phyloP scores from a whole-genome alignment of 441 rosid species.

The Populus hybrid region DNA sequence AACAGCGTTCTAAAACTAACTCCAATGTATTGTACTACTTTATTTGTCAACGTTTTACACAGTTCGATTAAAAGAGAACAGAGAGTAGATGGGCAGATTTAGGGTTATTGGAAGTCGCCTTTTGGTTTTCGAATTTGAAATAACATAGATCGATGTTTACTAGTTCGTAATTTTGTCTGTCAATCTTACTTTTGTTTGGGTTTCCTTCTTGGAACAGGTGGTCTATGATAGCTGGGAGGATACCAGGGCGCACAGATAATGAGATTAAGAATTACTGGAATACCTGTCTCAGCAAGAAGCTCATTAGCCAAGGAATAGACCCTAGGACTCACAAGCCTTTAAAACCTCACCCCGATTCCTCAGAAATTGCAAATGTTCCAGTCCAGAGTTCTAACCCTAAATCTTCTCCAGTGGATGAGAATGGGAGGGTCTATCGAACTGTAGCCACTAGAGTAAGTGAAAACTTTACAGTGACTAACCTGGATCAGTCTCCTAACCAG shows the following conservation, averaged over 20 bases:
- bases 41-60: neutral
- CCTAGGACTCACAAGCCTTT: slow-evolving; percentile 59
- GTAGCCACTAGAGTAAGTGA: slow-evolving; percentile 21
- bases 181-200: neutral
- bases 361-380: slow-evolving; percentile 2
- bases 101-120: neutral
- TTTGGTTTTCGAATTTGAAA: neutral
- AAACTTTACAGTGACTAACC: slow-evolving; percentile 4
- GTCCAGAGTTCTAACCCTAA: neutral
- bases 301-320: slow-evolving; percentile 55
- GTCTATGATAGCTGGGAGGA: slow-evolving; percentile 61
- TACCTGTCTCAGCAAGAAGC: slow-evolving; percentile 56
- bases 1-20: neutral
- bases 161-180: neutral
- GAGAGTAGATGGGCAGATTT: neutral
- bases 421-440: slow-evolving; percentile 9
- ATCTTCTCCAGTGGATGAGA: slow-evolving; percentile 23
- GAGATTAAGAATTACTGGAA: slow-evolving; percentile 68
- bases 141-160: neutral
- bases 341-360: slow-evolving; percentile 11
- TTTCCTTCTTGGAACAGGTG: slow-evolving; percentile 27
- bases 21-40: neutral
- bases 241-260: slow-evolving; percentile 59
- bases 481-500: slow-evolving; percentile 12
- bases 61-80: neutral